Conservation (phyloP, 352 stramenopile genomes). For the Pythium myriotylum region DNA sequence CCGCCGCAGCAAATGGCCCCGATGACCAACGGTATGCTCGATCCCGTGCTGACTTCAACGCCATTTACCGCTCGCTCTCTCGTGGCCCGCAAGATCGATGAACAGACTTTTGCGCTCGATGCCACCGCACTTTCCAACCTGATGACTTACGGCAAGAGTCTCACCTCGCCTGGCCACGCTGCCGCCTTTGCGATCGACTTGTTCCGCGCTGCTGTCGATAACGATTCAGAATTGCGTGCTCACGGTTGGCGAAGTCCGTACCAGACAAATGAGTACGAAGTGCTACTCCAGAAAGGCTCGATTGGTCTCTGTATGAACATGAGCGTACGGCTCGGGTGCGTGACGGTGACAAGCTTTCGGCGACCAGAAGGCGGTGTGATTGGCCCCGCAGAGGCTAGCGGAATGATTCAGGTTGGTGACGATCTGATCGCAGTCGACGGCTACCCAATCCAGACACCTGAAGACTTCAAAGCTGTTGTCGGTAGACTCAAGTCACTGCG, state of each 20-base stretch:
- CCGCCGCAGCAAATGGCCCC: conserved; percentile 1
- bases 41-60: conserved; percentile 53
- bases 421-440: conserved; percentile 86
- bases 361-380: conserved; percentile 74
- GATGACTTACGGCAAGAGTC: conserved; percentile 62
- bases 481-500: conserved; percentile 78
- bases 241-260: conserved; percentile 74
- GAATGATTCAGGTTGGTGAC: conserved; percentile 76
- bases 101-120: conserved; percentile 58
- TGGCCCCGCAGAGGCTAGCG: conserved; percentile 78
- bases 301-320: conserved; percentile 92
- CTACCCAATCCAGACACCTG: conserved; percentile 69
- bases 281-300: conserved; percentile 84
- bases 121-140: conserved; percentile 49
- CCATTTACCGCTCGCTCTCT: conserved; percentile 66
- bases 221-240: conserved; percentile 36
- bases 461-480: conserved; percentile 85
- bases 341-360: conserved; percentile 84
- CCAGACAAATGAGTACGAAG: conserved; percentile 79
- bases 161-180: conserved; percentile 57
- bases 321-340: conserved; percentile 79
- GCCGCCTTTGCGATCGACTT: conserved; percentile 74
- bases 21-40: conserved; percentile 7
- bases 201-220: conserved; percentile 48
- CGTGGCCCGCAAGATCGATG: conserved; percentile 60